phyloP scores from a whole-genome alignment of 78 protist species.

The Mantamonas sphyraenae region DNA sequence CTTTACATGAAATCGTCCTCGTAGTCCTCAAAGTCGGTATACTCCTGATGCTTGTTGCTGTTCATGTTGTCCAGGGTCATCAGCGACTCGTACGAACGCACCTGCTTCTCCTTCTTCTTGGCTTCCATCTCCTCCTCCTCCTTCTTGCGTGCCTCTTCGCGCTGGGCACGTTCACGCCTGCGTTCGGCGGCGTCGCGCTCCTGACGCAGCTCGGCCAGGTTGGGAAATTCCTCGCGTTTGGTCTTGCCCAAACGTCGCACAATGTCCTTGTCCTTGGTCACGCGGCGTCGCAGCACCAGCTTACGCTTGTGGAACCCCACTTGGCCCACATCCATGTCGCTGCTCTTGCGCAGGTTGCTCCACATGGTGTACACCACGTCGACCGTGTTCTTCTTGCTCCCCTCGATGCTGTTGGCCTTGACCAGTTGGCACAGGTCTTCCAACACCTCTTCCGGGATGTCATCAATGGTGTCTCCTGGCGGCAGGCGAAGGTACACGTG shows the following conservation, averaged over 20 bases:
- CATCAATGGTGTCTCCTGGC: constrained; percentile 42
- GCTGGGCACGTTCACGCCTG: no score
- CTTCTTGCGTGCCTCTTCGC: background rate
- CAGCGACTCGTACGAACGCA: background rate
- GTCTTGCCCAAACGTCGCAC: constrained; percentile 25
- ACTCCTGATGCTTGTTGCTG: background rate
- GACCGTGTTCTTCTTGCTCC: constrained; percentile 49
- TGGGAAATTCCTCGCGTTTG: constrained; percentile 13
- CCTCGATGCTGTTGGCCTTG: constrained; percentile 86
- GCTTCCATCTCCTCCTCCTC: background rate
- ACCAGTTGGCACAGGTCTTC: constrained; percentile 82
- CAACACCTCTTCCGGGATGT: constrained; percentile 69
- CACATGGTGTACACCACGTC: constrained; percentile 77
- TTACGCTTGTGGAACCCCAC: constrained; percentile 55
- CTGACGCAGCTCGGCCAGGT: background rate
- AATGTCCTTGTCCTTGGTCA: constrained; percentile 10
- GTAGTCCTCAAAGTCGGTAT: background rate
- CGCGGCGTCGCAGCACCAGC: background rate
- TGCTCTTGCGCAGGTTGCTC: constrained; percentile 80
- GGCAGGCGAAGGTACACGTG: constrained; percentile 85
- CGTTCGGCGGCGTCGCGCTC: constrained; percentile 1
- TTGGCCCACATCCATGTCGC: constrained; percentile 86
- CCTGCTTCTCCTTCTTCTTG: background rate
- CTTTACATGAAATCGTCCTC: background rate
- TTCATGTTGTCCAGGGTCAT: background rate